phyloP scores from a whole-genome alignment of 495 filamentous ascomycete species.

The Trichoderma asperelloides region DNA sequence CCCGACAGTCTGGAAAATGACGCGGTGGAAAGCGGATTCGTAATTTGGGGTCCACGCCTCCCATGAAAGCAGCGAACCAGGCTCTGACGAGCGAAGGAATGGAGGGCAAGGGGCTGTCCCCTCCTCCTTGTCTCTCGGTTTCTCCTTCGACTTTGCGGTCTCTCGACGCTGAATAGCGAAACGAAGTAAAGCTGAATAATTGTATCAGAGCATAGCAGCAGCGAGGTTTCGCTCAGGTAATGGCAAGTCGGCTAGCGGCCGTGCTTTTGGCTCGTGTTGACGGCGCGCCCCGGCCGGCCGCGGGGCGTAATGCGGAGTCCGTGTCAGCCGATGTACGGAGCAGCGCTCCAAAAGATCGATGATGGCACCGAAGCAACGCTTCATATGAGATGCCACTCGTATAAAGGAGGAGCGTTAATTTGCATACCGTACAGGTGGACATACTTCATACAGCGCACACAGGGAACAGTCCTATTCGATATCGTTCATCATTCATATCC shows the following conservation, averaged over 20 bases:
- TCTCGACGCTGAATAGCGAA: neutral
- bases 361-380: neutral
- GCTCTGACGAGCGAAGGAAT: neutral
- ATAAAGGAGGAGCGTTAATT: neutral
- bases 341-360: neutral
- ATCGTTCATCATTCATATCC: neutral
- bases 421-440: too few relatives aligned
- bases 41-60: neutral
- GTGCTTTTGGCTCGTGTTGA: neutral
- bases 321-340: constrained; percentile 3
- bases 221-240: neutral
- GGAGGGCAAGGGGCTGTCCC: constrained; percentile 1
- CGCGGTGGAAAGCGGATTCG: constrained; percentile 2
- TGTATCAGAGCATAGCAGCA: neutral
- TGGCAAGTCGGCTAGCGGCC: neutral
- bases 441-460: neutral
- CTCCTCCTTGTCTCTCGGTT: neutral
- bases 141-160: neutral
- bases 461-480: neutral
- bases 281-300: constrained; percentile 7
- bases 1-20: constrained; percentile 8
- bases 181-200: neutral
- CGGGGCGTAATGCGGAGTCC: neutral
- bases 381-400: neutral
- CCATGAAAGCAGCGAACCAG: neutral